Evolutionary conservation across 2,329 filamentous ascomycete genomes (phyloP), one percentile per base, ranked within the genome.

Genomic region (Xylaria polymorpha): DNA sequence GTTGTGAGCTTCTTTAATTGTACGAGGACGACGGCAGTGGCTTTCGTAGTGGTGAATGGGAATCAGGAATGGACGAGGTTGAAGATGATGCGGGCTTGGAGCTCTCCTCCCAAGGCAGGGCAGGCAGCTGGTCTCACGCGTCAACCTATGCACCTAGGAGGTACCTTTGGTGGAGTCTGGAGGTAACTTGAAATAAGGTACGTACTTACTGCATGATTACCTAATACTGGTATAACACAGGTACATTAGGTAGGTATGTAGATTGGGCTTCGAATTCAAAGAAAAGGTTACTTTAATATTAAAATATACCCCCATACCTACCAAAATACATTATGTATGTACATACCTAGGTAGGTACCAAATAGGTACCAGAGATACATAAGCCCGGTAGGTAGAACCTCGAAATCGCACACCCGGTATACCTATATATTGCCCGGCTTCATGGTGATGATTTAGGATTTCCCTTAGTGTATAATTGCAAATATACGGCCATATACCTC

Each of bases 51-150:
- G 65, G 61, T 72, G 61, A 25, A 66, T 59, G 59, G 61, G 43
- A 32, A 61, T 63, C 18, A 20, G 29, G 62, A 55, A 64, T 61
- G 35, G 50, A 41, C 18, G 63, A 60, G 41, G 62, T 60, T 44
- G 67, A 69, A 62, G 51, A 55, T 61, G 65, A 50, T 69, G 69
- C 55, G 51, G 61, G 56, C 62, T 63, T 60, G 20, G 53, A 41
- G 64, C 66, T 64, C 48, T 46, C 48, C 39, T 44, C 43, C 15
- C 41, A 43, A 32, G 35, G 39, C 35, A 35, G 37, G 74, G 72
- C 73, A 77, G 76, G 76, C 76, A 78, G 75, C 76, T 78, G 74
- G 75, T 67, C 74, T 76, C 75, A 75, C 75, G 74, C 76, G 76
- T 77, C 74, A 72, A 71, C 67, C 12, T 51, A 9, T 5, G 44